Evolutionary conservation across 768 basidiomycete species (phyloP).

Genomic region (Termitomyces sp.): DNA sequence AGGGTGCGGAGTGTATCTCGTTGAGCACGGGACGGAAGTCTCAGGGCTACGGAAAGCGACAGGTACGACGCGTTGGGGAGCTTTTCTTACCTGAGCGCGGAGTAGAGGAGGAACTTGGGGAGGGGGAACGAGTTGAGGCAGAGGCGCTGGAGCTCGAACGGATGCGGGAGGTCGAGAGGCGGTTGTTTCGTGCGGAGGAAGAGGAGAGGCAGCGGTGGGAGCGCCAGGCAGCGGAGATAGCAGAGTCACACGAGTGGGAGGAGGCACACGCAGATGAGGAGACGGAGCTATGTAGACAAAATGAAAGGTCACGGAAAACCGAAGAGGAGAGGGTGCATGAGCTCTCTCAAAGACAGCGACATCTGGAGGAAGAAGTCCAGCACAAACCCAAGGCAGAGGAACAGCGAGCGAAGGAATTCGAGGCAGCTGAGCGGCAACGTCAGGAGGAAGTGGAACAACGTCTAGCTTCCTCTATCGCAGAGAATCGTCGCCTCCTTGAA

Average conservation of each 20-base stretch:
- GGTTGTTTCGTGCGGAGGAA: slow-evolving; percentile 1
- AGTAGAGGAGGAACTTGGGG: neutral
- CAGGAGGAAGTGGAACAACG: neutral
- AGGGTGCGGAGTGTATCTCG: neutral
- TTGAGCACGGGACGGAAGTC: slow-evolving; percentile 3
- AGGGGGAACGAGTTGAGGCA: slow-evolving; percentile 17
- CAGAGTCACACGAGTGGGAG: neutral
- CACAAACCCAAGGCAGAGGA: neutral
- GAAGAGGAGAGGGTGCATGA: slow-evolving; percentile 3
- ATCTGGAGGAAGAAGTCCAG: neutral
- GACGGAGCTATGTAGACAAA: neutral
- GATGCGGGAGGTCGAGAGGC: slow-evolving; percentile 16
- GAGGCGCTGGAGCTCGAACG: slow-evolving; percentile 15
- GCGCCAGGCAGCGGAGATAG: slow-evolving; percentile 2
- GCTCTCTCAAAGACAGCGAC: neutral
- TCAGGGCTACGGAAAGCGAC: neutral
- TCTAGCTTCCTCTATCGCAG: slow-evolving; percentile 3
- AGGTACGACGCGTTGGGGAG: slow-evolving; percentile 3
- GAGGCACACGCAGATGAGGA: neutral
- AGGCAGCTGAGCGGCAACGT: neutral
- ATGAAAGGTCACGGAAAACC: slow-evolving; percentile 1
- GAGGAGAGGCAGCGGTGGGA: slow-evolving; percentile 6
- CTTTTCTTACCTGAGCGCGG: neutral
- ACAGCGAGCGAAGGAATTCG: neutral
- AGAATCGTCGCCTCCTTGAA: slow-evolving; percentile 5